Percentiles rank a stretch among this genome's conserved stretches.
phyloP scores from a whole-genome alignment of 345 rosid genomes.

The Lumnitzera racemosa region DNA sequence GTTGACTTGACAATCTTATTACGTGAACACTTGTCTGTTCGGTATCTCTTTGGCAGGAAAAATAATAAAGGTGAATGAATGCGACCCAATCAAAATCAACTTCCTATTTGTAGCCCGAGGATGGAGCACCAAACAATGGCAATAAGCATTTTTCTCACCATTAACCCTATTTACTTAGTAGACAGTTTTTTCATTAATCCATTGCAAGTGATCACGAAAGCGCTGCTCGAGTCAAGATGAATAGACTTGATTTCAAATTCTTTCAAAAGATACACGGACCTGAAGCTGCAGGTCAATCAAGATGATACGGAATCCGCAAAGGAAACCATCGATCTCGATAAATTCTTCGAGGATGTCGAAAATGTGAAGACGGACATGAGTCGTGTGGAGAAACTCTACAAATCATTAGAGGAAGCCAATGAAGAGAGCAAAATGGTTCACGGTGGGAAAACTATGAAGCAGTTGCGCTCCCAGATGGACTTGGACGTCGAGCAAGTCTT shows the following conservation, averaged over 20 bases:
- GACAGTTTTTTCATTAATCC: no score
- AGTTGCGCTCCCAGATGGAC: conserved; percentile 56
- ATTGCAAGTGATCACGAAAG: no score
- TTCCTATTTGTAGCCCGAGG: no score
- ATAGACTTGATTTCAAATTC: conserved; percentile 75
- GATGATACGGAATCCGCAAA: conserved; percentile 65
- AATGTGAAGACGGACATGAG: conserved; percentile 64
- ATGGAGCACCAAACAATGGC: no score
- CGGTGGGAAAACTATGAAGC: conserved; percentile 55
- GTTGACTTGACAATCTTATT: no score
- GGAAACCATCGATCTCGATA: conserved; percentile 57
- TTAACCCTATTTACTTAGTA: no score
- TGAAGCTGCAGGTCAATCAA: conserved; percentile 39
- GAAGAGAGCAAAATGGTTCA: conserved; percentile 63
- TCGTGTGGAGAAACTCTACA: conserved; percentile 46
- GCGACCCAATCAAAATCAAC: no score
- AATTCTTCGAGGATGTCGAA: conserved; percentile 73
- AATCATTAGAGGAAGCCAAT: conserved; percentile 61
- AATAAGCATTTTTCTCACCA: no score
- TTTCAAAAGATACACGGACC: conserved; percentile 68
- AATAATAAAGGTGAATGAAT: no score
- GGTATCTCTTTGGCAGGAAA: no score
- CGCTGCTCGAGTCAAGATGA: conserved; percentile 40
- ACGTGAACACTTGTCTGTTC: no score
- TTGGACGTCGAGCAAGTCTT: conserved; percentile 50